Evolutionary conservation across 2,329 filamentous ascomycete genomes (phyloP), one percentile per base, ranked within the genome.

Genomic region (Diplocarpon rosae): DNA sequence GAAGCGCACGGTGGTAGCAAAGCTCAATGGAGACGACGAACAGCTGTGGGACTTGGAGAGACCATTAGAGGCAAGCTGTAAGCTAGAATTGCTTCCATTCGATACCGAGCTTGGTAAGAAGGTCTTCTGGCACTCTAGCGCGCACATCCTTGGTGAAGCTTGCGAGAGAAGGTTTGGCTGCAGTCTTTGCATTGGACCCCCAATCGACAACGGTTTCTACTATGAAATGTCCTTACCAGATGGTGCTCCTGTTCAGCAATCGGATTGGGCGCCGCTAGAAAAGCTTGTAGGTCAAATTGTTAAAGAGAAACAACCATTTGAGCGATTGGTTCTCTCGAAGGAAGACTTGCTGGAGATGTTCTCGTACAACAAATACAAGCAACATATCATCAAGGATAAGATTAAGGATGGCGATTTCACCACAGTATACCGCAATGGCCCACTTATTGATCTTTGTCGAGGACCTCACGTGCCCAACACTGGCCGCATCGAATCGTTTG

Each of bases 121-220:
- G 64, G 90, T 96, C 45, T 98, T 95, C 69, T 98, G 90, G 90
- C 92, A 96, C 66, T 94, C 87, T 15, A 90, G 83, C 58, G 92
- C 92, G 36, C 92, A 98, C 64, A 82, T 94, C 53, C 77, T 98
- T n/a, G 92, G 92, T 56, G 92, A 96, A 67, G 89, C 89, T 48
- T 85, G 83, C 39, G 92, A 98, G 67, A 77, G 84, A 60, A 77
- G 88, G 58, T 98, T 88, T 62, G 86, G 88, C 48, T 95, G 90
- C 67, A 82, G 85, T 57, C 76, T 95, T 37, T 95, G 88, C 65
- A 93, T 95, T 62, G 92, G 92, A 17, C 92, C 92, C 29, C 92
- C 87, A 9, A 88, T 90, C 36, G 79, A 88, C 42, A 83, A 89
- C 64, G 90, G 88, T 32, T 95, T 95, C 72, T 95, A 95, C 73